Conservation (phyloP, 2,329 filamentous ascomycete genomes). For the Ampelomyces quisqualis region DNA sequence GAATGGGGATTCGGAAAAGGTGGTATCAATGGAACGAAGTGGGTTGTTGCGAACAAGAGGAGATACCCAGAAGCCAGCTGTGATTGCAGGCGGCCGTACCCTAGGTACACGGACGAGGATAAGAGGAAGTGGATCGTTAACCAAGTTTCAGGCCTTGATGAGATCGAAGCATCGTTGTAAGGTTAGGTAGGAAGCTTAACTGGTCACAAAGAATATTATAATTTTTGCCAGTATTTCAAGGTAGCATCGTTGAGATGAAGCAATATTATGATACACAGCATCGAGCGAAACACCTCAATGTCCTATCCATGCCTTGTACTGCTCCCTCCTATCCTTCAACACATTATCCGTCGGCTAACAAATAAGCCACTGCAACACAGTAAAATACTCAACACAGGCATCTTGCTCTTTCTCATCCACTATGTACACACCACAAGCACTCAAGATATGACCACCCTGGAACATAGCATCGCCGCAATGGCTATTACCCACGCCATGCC, state of each 20-base stretch:
- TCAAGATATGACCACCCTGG: constrained; percentile 33
- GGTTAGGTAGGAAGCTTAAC: no score
- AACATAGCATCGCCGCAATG: constrained; percentile 36
- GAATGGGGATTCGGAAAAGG: constrained; percentile 61
- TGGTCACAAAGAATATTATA: no score
- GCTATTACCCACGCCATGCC: constrained; percentile 30
- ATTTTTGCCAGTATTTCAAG: no score
- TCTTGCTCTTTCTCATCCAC: constrained; percentile 27
- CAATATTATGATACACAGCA: no score
- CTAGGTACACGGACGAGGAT: constrained; percentile 49
- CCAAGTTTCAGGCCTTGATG: constrained; percentile 37
- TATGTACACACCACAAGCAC: constrained; percentile 33
- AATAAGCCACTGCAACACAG: constrained; percentile 22
- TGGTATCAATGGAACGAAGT: constrained; percentile 63
- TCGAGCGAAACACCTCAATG: no score
- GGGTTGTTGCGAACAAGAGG: constrained; percentile 56
- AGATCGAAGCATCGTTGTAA: constrained; percentile 32
- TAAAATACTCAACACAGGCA: constrained; percentile 32
- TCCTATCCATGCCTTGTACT: constrained; percentile 21
- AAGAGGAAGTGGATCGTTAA: constrained; percentile 51
- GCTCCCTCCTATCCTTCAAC: constrained; percentile 23
- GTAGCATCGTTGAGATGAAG: no score
- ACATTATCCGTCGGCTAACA: constrained; percentile 35
- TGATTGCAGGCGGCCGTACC: constrained; percentile 58
- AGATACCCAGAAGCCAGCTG: constrained; percentile 56